Evolutionary conservation across 148 eudicot genomes (phyloP), one percentile per base, ranked within the genome.

Genomic region (Chenopodium quinoa): DNA sequence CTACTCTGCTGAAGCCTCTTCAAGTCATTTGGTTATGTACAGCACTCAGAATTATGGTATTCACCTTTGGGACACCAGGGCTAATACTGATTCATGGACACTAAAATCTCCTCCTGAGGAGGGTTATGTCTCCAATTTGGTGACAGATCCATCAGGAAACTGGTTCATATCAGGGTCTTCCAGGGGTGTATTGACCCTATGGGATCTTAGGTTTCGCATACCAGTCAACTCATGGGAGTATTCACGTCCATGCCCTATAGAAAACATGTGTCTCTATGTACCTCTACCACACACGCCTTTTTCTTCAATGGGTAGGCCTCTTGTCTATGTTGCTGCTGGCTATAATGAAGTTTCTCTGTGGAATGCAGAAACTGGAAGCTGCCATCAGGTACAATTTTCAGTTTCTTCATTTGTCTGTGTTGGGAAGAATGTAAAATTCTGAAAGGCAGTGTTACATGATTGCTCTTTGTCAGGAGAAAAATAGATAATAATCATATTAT

Each of bases 161-260:
- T 96, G 99, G 99, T 96, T 96, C 86, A 90, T 96, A 46, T 92
- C 99, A 13, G 99, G 99, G 44, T 96, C 99, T 71, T 93, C 98
- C 44, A 90, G 99, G 87, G 98, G 99, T 56, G 90, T 92, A 79
- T 86, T 96, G 86, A 96, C 98, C 73, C 88, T 96, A 73, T 96
- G 99, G 99, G 99, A 96, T 89, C 86, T 93, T 78, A 88, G 99
- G 85, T 96, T 96, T 75, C 89, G 91, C 81, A 84, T 96, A 78
- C 99, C 98, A 14, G 98, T 96, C 48, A 91, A 96, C 83, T 86
- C 94, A 27, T 96, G 97, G 97, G 93, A 89, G 77, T 92, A 90
- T 89, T 91, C 99, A 70, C 82, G 85, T 85, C 89, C 90, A 56
- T 92, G 98, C 80, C 92, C 94, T 10, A 89, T 96, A 44, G 98